Evolutionary conservation across 164 flowering plant genomes (phyloP).

Genomic region (Nymphaea thermarum): DNA sequence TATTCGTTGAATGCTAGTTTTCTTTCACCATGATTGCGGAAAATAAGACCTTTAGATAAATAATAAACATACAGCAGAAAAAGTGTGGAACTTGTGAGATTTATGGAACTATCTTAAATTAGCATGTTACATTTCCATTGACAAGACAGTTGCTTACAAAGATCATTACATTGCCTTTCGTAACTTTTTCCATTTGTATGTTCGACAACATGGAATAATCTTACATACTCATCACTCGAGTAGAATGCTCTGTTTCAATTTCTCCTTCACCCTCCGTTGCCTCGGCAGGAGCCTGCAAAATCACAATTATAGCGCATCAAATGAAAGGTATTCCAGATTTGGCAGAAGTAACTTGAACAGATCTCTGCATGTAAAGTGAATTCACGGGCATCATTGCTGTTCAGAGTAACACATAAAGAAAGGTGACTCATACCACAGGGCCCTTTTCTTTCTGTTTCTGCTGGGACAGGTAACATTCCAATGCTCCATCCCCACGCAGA

Average conservation of each 20-base stretch:
- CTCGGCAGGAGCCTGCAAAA: constrained; percentile 14
- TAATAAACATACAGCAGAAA: no score
- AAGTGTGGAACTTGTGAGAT: no score
- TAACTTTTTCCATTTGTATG: constrained; percentile 19
- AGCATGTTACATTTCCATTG: constrained; percentile 17
- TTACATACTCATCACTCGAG: constrained; percentile 89
- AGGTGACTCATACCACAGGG: constrained; percentile 26
- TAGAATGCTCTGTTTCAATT: constrained; percentile 46
- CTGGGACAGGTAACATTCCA: constrained; percentile 44
- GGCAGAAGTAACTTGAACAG: neutral
- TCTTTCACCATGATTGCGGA: no score
- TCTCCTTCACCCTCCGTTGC: constrained; percentile 34
- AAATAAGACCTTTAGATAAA: no score
- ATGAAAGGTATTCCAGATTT: neutral
- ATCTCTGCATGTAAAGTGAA: neutral
- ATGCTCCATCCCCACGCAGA: constrained; percentile 81
- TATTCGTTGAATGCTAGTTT: no score
- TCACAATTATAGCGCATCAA: neutral
- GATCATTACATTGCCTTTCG: constrained; percentile 26
- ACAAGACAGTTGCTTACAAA: constrained; percentile 22
- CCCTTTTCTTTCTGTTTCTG: constrained; percentile 28
- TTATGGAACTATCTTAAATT: constrained; percentile 7
- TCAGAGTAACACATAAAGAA: neutral
- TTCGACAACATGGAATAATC: constrained; percentile 4
- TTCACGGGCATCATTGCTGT: no score